Evolutionary conservation across 2,329 filamentous ascomycete genomes (phyloP).

Genomic region (Aspergillus niger): DNA sequence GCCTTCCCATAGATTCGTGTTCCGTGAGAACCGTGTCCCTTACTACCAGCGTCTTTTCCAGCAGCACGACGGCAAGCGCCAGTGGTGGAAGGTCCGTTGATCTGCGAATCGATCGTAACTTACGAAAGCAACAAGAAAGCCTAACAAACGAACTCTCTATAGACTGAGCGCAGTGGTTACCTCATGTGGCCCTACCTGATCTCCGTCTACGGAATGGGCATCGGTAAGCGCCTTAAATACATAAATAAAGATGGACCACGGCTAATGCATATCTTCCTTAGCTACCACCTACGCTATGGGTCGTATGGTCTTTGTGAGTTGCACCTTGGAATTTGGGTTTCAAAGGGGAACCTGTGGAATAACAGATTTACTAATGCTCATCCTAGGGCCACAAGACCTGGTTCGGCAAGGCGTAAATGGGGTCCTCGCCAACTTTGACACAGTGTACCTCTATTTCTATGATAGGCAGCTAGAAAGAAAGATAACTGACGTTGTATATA

Average conservation of each 20-base stretch:
- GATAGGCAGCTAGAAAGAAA: constrained; percentile 30
- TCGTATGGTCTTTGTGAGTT: constrained; percentile 48
- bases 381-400: constrained; percentile 65
- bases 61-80: constrained; percentile 64
- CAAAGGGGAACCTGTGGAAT: not conserved
- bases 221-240: constrained; percentile 44
- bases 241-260: no score
- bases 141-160: constrained; percentile 7
- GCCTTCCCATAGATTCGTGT: constrained; percentile 49
- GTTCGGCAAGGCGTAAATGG: constrained; percentile 44
- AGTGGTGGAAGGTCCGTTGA: constrained; percentile 67
- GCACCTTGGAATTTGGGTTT: not conserved
- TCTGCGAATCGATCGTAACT: constrained; percentile 5
- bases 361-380: not conserved
- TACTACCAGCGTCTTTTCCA: constrained; percentile 69
- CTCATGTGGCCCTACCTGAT: constrained; percentile 64
- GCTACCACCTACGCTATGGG: constrained; percentile 47
- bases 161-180: constrained; percentile 59
- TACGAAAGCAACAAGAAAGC: not conserved
- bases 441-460: constrained; percentile 40
- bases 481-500: constrained; percentile 42
- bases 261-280: constrained; percentile 19
- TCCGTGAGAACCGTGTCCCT: constrained; percentile 68
- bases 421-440: constrained; percentile 12
- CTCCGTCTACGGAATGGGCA: constrained; percentile 51